Conservation (phyloP, 139 green algal genomes). For the Chlorella vulgaris region DNA sequence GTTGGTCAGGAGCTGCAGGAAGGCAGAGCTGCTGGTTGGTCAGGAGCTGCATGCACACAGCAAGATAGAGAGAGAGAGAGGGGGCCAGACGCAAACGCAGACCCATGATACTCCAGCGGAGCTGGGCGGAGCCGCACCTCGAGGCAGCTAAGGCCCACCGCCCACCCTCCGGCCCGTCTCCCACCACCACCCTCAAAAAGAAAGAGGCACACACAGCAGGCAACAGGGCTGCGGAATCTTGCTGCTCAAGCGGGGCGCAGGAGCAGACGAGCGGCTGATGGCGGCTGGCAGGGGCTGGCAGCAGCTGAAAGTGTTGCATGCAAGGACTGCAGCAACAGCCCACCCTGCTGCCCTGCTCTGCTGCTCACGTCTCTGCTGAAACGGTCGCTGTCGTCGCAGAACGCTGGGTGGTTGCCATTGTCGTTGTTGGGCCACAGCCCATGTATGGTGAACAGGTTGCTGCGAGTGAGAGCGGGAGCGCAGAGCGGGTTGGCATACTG, state of each 20-base stretch:
- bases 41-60: neutral
- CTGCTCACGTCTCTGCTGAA: constrained; percentile 24
- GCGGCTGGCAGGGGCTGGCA: neutral
- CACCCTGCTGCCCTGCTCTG: neutral
- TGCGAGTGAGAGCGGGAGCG: constrained; percentile 12
- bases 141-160: no score
- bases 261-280: no score
- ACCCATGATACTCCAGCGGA: no score
- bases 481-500: neutral
- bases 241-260: no score
- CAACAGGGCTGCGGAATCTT: no score
- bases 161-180: no score
- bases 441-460: constrained; percentile 76
- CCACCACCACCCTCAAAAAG: no score
- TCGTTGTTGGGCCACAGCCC: constrained; percentile 78
- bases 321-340: neutral
- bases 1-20: neutral
- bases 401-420: constrained; percentile 61
- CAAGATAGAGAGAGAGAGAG: neutral
- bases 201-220: no score
- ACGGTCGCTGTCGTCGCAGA: constrained; percentile 40
- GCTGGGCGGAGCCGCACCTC: no score
- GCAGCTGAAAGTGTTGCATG: neutral
- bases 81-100: neutral
- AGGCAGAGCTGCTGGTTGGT: neutral